Conservation (phyloP, 2,329 filamentous ascomycete species). For the Botryotinia calthae region DNA sequence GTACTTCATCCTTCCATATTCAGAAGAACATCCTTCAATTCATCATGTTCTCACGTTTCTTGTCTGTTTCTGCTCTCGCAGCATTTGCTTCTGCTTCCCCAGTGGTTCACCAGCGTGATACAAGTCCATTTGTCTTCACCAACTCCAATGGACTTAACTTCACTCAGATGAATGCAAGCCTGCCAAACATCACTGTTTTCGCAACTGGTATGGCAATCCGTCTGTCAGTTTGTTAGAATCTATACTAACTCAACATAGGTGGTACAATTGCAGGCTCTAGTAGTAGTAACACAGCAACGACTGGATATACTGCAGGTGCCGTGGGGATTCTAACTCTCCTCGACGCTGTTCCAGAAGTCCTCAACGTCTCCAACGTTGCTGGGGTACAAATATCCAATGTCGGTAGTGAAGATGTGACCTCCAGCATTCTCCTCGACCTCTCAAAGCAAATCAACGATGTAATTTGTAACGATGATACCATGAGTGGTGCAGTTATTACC, state of each 20-base stretch:
- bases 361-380: conserved; percentile 53
- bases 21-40: not conserved
- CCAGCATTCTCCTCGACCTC: conserved; percentile 48
- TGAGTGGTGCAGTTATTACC: conserved; percentile 55
- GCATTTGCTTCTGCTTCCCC: conserved; percentile 27
- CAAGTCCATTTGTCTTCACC: conserved; percentile 29
- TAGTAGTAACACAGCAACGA: conserved; percentile 50
- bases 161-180: conserved; percentile 31
- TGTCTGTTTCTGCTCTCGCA: conserved; percentile 19
- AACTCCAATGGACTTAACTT: conserved; percentile 34
- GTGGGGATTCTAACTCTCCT: conserved; percentile 44
- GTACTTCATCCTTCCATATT: not conserved
- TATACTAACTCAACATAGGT: conserved; percentile 41
- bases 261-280: conserved; percentile 58
- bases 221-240: not conserved
- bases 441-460: conserved; percentile 49
- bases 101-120: conserved; percentile 23
- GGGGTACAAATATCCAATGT: conserved; percentile 53
- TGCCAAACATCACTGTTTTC: conserved; percentile 33
- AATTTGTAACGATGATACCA: conserved; percentile 35
- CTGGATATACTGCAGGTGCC: conserved; percentile 50
- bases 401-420: conserved; percentile 48
- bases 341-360: conserved; percentile 53
- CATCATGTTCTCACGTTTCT: conserved; percentile 10
- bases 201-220: conserved; percentile 26